phyloP scores from a whole-genome alignment of 306 rosid species.

The Prunus mume region DNA sequence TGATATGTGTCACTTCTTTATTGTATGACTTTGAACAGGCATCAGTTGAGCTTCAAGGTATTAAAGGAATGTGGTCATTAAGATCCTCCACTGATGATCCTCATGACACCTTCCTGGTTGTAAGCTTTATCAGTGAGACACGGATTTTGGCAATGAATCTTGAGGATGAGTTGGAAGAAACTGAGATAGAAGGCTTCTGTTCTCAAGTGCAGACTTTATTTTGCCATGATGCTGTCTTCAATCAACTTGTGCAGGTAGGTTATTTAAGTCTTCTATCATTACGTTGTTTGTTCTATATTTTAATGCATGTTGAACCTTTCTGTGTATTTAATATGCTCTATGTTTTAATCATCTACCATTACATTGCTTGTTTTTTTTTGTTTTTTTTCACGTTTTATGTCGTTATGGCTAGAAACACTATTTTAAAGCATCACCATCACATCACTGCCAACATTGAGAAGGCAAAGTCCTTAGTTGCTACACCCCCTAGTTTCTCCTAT shows the following conservation, averaged over 20 bases:
- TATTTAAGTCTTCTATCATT: background rate
- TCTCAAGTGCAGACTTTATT: constrained; percentile 92
- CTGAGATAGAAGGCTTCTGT: constrained; percentile 90
- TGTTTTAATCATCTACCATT: background rate
- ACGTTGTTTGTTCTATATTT: constrained; percentile 1
- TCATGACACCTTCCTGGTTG: constrained; percentile 86
- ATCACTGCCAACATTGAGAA: background rate
- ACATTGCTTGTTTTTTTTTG: background rate
- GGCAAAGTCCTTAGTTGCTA: background rate
- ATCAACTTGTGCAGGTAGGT: constrained; percentile 92
- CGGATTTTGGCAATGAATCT: constrained; percentile 94
- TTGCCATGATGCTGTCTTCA: constrained; percentile 88
- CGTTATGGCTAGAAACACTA: background rate
- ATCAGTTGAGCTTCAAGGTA: constrained; percentile 98
- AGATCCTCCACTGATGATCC: constrained; percentile 94
- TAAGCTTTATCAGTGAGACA: constrained; percentile 93
- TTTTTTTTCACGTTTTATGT: background rate
- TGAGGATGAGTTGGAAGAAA: constrained; percentile 95
- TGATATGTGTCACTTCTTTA: background rate
- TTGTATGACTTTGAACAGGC: constrained; percentile 53
- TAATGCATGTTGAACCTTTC: background rate
- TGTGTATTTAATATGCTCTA: background rate
- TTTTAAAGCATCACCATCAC: background rate
- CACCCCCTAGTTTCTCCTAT: background rate
- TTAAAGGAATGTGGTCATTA: constrained; percentile 98